Evolutionary conservation across 331 rosid genomes (phyloP).

Genomic region (Pyrus hybrid): DNA sequence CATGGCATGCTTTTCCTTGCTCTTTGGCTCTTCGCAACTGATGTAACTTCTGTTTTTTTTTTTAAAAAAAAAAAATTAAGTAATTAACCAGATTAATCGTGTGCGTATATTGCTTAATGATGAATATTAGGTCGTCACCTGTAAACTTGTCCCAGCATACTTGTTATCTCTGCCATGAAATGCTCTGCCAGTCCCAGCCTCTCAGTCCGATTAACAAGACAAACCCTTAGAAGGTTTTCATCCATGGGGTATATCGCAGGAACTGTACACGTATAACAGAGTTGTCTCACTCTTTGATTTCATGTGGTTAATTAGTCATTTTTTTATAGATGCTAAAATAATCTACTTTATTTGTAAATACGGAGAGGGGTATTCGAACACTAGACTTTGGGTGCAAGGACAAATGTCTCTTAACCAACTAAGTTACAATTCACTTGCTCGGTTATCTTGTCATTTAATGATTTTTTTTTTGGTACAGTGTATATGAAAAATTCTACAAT

Average conservation of each 20-base stretch:
- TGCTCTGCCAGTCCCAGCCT: neutral
- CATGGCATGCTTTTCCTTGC: neutral
- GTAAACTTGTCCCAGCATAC: neutral
- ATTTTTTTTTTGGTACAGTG: too few relatives aligned
- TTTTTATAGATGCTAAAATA: neutral
- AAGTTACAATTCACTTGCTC: too few relatives aligned
- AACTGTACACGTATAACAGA: neutral
- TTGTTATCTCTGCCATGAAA: conserved; percentile 4
- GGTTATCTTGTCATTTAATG: too few relatives aligned
- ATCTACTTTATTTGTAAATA: too few relatives aligned
- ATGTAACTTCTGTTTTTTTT: neutral
- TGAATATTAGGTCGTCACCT: neutral
- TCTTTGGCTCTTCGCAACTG: neutral
- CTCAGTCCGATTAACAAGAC: conserved; percentile 5
- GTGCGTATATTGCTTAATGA: neutral
- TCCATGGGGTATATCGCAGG: neutral
- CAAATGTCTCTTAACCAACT: too few relatives aligned
- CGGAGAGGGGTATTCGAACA: neutral
- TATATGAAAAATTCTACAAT: too few relatives aligned
- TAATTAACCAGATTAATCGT: neutral
- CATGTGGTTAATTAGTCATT: neutral
- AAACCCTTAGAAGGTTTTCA: neutral
- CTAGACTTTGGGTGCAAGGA: neutral
- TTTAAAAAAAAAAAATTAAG: neutral
- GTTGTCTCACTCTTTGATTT: neutral